A percentile compares a stretch with the other conserved stretches of the same genome.
These are phyloP conservation scores for Mycena vulgaris DNA, from an alignment of 768 basidiomycete species.

Conservation along the genomic window DNA sequence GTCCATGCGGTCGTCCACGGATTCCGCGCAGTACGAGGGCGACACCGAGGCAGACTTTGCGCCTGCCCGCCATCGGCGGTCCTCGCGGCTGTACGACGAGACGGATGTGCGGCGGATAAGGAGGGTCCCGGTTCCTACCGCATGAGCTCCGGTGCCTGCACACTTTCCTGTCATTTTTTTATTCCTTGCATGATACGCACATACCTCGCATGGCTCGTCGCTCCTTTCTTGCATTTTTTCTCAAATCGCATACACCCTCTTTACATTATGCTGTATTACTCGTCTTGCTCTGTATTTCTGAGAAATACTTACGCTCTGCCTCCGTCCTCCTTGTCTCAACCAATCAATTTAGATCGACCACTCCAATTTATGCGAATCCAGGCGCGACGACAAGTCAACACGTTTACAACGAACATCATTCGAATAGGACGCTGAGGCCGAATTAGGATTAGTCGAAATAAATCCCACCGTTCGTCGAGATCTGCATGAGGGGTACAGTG, in stretches of 20 bases:
- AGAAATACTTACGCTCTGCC: not conserved
- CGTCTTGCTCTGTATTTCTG: constrained; percentile 25
- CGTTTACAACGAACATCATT: too few relatives aligned
- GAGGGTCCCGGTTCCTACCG: constrained; percentile 32
- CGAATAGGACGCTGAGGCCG: too few relatives aligned
- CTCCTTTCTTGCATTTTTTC: constrained; percentile 22
- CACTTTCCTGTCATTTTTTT: not conserved
- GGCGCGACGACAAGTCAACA: too few relatives aligned
- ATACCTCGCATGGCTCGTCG: constrained; percentile 13
- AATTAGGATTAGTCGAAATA: constrained; percentile 12
- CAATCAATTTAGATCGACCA: not conserved
- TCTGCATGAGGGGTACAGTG: not conserved
- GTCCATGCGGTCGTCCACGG: constrained; percentile 22
- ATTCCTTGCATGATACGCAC: not conserved
- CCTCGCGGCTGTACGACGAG: constrained; percentile 18
- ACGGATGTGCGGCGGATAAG: constrained; percentile 14
- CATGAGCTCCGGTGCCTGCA: not conserved
- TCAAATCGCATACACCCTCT: constrained; percentile 7
- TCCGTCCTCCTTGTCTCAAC: not conserved
- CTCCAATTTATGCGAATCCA: too few relatives aligned
- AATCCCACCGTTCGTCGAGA: constrained; percentile 4
- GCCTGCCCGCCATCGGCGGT: constrained; percentile 15
- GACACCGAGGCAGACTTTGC: constrained; percentile 31
- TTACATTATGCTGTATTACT: not conserved
- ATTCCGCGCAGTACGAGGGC: constrained; percentile 32